A percentile compares a stretch with the other conserved stretches of the same genome.
These are phyloP conservation scores for Cryphonectria naterciae DNA, from an alignment of 2,329 filamentous ascomycete genomes.

Conservation along the genomic window DNA sequence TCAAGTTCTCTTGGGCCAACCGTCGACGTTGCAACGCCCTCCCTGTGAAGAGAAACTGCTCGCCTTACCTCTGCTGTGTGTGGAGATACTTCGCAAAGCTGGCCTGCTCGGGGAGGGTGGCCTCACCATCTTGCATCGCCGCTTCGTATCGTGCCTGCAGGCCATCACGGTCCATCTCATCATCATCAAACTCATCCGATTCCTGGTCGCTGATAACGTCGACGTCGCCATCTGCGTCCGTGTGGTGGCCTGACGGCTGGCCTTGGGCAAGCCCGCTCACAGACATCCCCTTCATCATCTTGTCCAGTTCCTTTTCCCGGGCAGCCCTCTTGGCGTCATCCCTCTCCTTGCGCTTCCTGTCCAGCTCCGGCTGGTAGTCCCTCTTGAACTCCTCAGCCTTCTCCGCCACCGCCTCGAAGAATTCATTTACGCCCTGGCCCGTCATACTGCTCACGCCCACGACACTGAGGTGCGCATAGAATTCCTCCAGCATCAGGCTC, in stretches of 20 bases:
- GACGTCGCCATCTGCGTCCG: constrained; percentile 41
- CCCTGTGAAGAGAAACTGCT: neutral
- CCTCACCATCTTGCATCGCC: constrained; percentile 65
- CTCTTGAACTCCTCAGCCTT: constrained; percentile 87
- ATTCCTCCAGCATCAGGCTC: constrained; percentile 96
- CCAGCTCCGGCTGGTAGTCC: constrained; percentile 91
- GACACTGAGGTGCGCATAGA: constrained; percentile 91
- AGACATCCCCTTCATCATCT: constrained; percentile 92
- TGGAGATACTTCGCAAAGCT: constrained; percentile 66
- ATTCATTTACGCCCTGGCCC: constrained; percentile 87
- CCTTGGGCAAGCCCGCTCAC: constrained; percentile 41
- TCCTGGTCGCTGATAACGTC: constrained; percentile 55
- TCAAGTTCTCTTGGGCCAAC: neutral
- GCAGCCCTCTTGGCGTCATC: constrained; percentile 73
- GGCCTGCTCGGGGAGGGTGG: constrained; percentile 57
- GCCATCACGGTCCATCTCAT: constrained; percentile 66
- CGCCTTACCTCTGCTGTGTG: constrained; percentile 39
- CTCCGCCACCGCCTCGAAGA: constrained; percentile 85
- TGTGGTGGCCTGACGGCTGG: constrained; percentile 32
- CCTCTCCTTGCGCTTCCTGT: constrained; percentile 74
- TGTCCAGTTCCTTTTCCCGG: constrained; percentile 81
- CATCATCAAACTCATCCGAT: constrained; percentile 59
- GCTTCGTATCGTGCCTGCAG: constrained; percentile 78
- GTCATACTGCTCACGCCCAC: constrained; percentile 94
- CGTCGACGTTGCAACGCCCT: neutral